Evolutionary conservation across 2,329 filamentous ascomycete genomes (phyloP), one percentile per base, ranked within the genome.

Genomic region (Ilyonectria sp.): DNA sequence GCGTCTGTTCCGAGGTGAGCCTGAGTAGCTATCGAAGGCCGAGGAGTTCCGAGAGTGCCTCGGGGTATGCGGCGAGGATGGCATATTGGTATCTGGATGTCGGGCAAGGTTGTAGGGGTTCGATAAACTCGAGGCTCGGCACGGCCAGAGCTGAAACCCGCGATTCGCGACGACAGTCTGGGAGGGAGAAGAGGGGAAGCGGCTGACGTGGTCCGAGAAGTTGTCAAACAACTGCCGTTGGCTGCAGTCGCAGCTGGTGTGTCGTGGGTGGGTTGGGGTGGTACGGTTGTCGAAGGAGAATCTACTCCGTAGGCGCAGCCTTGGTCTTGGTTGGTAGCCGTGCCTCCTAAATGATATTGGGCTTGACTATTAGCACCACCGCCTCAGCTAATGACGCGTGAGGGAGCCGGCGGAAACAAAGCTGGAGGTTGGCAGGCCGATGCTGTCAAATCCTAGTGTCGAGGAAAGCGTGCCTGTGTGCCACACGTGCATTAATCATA

Each of bases 41-140:
- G 89, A 91, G 50, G 87, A 84, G 60, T 88, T 84, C 71, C 89
- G 86, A 70, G 89, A 91, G 75, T 91, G 89, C 71, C 82, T 83
- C 62, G 89, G 89, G 40, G 89, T 90, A 55, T 82, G 83, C 56
- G 88, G 87, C 61, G 85, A 85, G 60, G 78, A 75, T 66, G 78
- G 78, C 77, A 80, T 80, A 62, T 71, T 74, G 57, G 29, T 68
- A 62, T 52, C 57, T 68, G 52, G 50, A 64, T n/a, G 54, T n/a
- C 26, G 26, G 19, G 26, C n/a, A 26, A 44, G 43, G 17, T 21
- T 63, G 47, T 65, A 49, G 53, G 31, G 65, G 59, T 61, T 60
- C 64, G 54, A 67, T 57, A 58, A 60, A 29, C 33, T 65, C 50
- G 56, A 52, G 40, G 50, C 37, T 57, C 35, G 40, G 46, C 19